These are phyloP conservation scores for Taphrina pruni DNA, from an alignment of 1,139 yeast species.

Conservation along the genomic window DNA sequence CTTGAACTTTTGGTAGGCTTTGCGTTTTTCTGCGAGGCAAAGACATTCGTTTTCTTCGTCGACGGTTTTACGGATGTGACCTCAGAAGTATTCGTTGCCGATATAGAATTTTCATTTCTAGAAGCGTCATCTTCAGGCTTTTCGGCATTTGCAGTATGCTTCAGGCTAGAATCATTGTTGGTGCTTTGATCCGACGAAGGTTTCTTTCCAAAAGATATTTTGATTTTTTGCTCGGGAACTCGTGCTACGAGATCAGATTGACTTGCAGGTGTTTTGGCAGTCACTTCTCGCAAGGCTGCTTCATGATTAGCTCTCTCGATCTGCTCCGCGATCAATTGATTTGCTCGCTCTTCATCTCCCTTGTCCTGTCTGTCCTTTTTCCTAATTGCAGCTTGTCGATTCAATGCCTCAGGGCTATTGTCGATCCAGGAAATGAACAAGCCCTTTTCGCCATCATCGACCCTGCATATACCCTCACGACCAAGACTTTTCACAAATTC, in stretches of 20 bases:
- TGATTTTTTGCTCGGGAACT: slow-evolving; percentile 28
- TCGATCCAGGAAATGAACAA: slow-evolving; percentile 62
- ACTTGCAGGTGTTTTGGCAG: background rate
- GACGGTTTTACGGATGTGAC: background rate
- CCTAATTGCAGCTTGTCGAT: slow-evolving; percentile 53
- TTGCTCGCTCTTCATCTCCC: slow-evolving; percentile 58
- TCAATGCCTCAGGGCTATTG: slow-evolving; percentile 57
- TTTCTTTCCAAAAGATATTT: slow-evolving; percentile 20
- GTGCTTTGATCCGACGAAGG: background rate
- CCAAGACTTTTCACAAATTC: slow-evolving; percentile 72
- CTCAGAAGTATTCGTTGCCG: background rate
- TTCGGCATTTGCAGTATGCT: background rate
- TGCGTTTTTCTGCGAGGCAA: slow-evolving; percentile 22
- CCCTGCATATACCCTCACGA: slow-evolving; percentile 63
- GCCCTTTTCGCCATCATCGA: slow-evolving; percentile 58
- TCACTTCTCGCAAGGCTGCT: slow-evolving; percentile 38
- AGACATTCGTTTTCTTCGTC: slow-evolving; percentile 13
- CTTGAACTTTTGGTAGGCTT: background rate
- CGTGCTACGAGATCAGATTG: slow-evolving; percentile 12
- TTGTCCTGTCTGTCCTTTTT: slow-evolving; percentile 54
- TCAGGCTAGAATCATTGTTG: background rate
- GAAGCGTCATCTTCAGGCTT: background rate
- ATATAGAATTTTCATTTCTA: background rate
- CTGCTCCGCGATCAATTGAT: slow-evolving; percentile 60
- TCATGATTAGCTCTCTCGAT: slow-evolving; percentile 57